Conservation (phyloP, 2,329 filamentous ascomycete species). For the Aspergillus unguis region DNA sequence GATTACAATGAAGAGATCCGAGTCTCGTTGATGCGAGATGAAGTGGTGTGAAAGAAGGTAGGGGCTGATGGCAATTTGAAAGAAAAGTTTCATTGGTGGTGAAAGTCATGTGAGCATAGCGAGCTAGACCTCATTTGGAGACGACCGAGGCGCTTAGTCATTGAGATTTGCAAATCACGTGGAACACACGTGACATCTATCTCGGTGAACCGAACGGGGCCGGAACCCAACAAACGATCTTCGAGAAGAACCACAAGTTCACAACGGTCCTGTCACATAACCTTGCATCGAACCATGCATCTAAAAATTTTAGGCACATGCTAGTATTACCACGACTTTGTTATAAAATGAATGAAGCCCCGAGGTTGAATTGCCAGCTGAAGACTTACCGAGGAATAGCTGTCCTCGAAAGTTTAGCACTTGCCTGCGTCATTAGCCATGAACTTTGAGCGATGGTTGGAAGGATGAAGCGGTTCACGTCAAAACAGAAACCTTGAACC, state of each 20-base stretch:
- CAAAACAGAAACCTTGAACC: not conserved
- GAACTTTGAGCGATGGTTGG: constrained; percentile 12
- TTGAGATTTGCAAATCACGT: not conserved
- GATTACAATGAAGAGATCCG: constrained; percentile 16
- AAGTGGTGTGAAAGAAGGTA: constrained; percentile 5
- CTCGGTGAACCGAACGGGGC: constrained; percentile 6
- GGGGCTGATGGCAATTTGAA: constrained; percentile 3
- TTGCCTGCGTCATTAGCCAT: constrained; percentile 30
- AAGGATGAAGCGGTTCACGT: not conserved
- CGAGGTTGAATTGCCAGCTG: not conserved
- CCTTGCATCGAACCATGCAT: too few relatives aligned
- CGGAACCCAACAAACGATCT: not conserved
- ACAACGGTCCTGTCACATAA: not conserved
- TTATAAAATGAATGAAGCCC: too few relatives aligned
- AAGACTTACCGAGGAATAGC: not conserved
- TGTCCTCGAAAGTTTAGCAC: not conserved
- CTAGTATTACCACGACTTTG: too few relatives aligned
- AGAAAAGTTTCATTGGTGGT: constrained; percentile 6
- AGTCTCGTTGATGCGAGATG: constrained; percentile 9
- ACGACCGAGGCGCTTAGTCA: not conserved
- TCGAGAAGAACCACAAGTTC: not conserved
- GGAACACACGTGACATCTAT: constrained; percentile 5
- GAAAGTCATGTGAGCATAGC: constrained; percentile 22
- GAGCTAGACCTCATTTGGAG: constrained; percentile 9
- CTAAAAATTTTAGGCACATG: too few relatives aligned